These are phyloP conservation scores for Mycena olivaceomarginata DNA, from an alignment of 768 basidiomycete species.

Conservation along the genomic window DNA sequence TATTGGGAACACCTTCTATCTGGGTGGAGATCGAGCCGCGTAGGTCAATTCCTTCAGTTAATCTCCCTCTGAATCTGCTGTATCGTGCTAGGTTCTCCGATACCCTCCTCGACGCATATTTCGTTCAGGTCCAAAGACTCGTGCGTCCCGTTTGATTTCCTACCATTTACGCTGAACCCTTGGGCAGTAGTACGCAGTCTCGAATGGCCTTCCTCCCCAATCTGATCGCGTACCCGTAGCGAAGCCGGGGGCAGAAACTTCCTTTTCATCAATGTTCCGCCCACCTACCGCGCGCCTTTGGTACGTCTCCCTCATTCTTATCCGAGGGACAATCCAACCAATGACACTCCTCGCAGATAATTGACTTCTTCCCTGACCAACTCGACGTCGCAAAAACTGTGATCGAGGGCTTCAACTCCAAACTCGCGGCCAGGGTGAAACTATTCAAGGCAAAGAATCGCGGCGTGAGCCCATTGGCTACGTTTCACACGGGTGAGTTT, in stretches of 20 bases:
- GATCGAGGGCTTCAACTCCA: conserved; percentile 71
- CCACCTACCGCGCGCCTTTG: conserved; percentile 64
- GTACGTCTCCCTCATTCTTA: conserved; percentile 48
- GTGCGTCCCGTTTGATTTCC: conserved; percentile 52
- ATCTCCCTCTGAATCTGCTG: background rate
- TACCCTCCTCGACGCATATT: conserved; percentile 68
- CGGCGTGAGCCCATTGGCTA: conserved; percentile 61
- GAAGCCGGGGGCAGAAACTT: conserved; percentile 74
- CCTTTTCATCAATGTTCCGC: conserved; percentile 67
- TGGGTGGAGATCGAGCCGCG: conserved; percentile 68
- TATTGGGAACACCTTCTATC: conserved; percentile 73
- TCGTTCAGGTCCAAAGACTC: conserved; percentile 68
- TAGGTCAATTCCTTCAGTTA: conserved; percentile 50
- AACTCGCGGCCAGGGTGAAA: conserved; percentile 63
- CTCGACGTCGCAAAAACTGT: conserved; percentile 65
- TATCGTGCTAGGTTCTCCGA: conserved; percentile 65
- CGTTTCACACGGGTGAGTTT: background rate
- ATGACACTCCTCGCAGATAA: conserved; percentile 62
- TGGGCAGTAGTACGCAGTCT: conserved; percentile 55
- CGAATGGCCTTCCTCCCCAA: background rate
- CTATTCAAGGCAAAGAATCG: conserved; percentile 65
- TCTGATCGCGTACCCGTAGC: conserved; percentile 49
- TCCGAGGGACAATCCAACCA: background rate
- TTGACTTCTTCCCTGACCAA: conserved; percentile 61
- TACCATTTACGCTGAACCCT: background rate